phyloP scores from a whole-genome alignment of 371 early-diverging fungal species.

The Actinomucor elegans region DNA sequence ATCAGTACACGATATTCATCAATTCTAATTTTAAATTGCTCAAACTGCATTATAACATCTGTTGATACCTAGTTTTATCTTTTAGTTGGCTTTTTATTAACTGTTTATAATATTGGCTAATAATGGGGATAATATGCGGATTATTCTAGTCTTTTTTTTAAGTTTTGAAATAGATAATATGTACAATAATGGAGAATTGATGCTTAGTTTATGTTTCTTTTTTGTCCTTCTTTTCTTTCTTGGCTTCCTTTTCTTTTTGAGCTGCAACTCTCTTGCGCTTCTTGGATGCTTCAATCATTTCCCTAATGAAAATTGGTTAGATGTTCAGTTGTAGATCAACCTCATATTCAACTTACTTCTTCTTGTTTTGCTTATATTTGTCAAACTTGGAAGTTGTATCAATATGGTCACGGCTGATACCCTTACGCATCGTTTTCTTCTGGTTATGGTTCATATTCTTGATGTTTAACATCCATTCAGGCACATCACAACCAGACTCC shows the following conservation, averaged over 20 bases:
- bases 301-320: no score
- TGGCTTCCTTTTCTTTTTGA: conserved; percentile 16
- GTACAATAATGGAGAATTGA: no score
- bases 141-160: no score
- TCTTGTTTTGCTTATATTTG: conserved; percentile 23
- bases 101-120: no score
- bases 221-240: conserved; percentile 19
- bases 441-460: conserved; percentile 62
- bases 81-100: no score
- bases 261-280: conserved; percentile 26
- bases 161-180: no score
- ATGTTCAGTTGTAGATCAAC: not conserved
- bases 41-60: no score
- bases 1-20: no score
- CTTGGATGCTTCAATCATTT: conserved; percentile 44
- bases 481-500: conserved; percentile 93
- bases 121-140: no score
- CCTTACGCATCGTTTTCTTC: conserved; percentile 25
- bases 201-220: no score
- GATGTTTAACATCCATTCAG: conserved; percentile 95
- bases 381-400: conserved; percentile 37
- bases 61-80: no score
- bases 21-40: no score
- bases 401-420: conserved; percentile 28
- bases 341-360: conserved; percentile 36